Conservation (phyloP, 345 rosid species). For the Turnera subulata region DNA sequence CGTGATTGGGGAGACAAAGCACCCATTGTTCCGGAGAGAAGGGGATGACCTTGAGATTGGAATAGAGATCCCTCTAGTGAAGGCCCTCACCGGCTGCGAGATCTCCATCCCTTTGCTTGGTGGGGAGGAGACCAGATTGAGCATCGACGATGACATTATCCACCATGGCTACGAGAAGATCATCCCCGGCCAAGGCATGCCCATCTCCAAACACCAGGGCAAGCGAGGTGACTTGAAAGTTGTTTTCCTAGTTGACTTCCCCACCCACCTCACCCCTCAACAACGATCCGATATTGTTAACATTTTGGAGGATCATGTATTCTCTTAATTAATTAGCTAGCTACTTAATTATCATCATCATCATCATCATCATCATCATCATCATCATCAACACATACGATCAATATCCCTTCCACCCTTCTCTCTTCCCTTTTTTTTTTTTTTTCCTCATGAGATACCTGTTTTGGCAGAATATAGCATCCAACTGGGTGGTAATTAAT, state of each 20-base stretch:
- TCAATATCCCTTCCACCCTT: too few relatives aligned
- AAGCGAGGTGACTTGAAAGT: constrained; percentile 42
- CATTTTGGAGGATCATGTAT: constrained; percentile 41
- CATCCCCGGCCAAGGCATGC: constrained; percentile 67
- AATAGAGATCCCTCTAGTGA: constrained; percentile 50
- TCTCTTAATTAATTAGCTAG: too few relatives aligned
- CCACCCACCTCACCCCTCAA: constrained; percentile 42
- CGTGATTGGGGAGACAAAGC: constrained; percentile 54
- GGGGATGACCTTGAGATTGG: constrained; percentile 63
- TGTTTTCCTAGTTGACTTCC: constrained; percentile 27
- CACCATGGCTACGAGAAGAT: constrained; percentile 50
- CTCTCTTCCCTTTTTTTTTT: not conserved
- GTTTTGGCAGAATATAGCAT: too few relatives aligned
- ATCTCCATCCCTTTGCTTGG: constrained; percentile 54
- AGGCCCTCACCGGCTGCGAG: constrained; percentile 61
- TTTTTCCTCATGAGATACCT: too few relatives aligned
- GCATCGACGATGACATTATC: constrained; percentile 47
- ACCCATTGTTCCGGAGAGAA: constrained; percentile 46
- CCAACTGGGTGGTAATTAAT: too few relatives aligned
- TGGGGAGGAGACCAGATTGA: constrained; percentile 36
- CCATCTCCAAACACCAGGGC: constrained; percentile 40
- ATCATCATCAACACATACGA: too few relatives aligned
- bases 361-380: too few relatives aligned
- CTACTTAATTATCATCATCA: too few relatives aligned
- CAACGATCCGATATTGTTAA: constrained; percentile 39